phyloP scores from a whole-genome alignment of 1,284 basidiomycete genomes.

The Cryptococcus hybrid region DNA sequence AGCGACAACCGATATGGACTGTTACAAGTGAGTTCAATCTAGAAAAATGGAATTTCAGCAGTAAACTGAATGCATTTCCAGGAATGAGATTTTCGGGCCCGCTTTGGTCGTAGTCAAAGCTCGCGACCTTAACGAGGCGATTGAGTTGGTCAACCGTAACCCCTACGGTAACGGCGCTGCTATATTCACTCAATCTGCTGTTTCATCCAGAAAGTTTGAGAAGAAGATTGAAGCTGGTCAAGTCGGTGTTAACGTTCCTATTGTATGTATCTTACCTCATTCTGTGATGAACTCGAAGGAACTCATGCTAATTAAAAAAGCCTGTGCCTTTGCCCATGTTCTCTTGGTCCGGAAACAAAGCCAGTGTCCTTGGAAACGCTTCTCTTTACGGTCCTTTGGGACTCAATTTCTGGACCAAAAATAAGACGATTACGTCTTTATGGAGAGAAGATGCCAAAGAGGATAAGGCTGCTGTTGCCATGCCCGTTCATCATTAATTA shows the following conservation, averaged over 20 bases:
- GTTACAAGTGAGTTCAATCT: conserved; percentile 64
- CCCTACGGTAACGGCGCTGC: conserved; percentile 87
- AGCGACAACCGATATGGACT: conserved; percentile 76
- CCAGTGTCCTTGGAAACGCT: conserved; percentile 80
- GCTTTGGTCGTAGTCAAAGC: conserved; percentile 77
- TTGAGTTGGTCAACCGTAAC: conserved; percentile 86
- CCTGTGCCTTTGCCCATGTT: conserved; percentile 75
- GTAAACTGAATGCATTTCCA: conserved; percentile 40
- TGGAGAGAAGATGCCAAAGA: conserved; percentile 16
- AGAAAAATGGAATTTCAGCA: conserved; percentile 20
- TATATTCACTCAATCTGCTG: conserved; percentile 96
- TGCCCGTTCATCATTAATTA: too few relatives aligned
- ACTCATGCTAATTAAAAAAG: conserved; percentile 25
- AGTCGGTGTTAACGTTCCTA: conserved; percentile 94
- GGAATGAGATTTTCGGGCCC: conserved; percentile 95
- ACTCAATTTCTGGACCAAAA: conserved; percentile 43
- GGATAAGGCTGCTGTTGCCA: too few relatives aligned
- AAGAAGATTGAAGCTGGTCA: conserved; percentile 85
- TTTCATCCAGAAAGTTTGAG: conserved; percentile 93
- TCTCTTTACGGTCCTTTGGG: conserved; percentile 77
- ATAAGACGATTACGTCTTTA: conserved; percentile 43
- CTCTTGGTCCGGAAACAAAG: conserved; percentile 57
- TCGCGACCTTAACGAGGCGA: conserved; percentile 85
- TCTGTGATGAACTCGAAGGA: too few relatives aligned
- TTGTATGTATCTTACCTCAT: neutral